Conservation (phyloP, 345 rosid species). For the Corymbia maculata region DNA sequence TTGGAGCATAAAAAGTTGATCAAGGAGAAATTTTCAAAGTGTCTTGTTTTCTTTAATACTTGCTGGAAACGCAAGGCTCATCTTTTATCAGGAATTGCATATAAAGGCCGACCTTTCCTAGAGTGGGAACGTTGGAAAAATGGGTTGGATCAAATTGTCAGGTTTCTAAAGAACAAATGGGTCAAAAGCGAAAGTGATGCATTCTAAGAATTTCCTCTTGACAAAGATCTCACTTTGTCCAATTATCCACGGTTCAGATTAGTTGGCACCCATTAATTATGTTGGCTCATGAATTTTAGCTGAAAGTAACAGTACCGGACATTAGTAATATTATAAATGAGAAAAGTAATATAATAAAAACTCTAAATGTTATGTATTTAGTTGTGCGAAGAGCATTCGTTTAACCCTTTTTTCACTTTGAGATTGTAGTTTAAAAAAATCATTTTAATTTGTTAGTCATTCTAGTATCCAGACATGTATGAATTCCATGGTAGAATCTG, state of each 20-base stretch:
- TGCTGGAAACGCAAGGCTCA: background rate
- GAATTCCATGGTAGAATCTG: background rate
- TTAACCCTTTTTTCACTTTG: background rate
- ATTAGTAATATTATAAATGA: background rate
- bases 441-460: background rate
- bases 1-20: background rate
- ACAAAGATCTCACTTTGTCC: background rate
- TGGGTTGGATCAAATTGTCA: background rate
- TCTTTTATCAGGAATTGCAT: background rate
- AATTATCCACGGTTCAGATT: background rate
- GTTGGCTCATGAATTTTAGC: background rate
- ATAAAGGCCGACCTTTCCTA: background rate
- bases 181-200: slow-evolving; percentile 1
- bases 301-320: background rate
- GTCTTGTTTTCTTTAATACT: background rate
- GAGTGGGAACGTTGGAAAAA: background rate
- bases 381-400: background rate
- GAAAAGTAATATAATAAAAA: background rate
- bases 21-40: background rate
- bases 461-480: background rate
- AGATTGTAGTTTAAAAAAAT: background rate
- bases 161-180: background rate
- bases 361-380: background rate
- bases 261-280: background rate
- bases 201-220: background rate